Conservation (phyloP, 164 flowering plant genomes). For the Houttuynia cordata region DNA sequence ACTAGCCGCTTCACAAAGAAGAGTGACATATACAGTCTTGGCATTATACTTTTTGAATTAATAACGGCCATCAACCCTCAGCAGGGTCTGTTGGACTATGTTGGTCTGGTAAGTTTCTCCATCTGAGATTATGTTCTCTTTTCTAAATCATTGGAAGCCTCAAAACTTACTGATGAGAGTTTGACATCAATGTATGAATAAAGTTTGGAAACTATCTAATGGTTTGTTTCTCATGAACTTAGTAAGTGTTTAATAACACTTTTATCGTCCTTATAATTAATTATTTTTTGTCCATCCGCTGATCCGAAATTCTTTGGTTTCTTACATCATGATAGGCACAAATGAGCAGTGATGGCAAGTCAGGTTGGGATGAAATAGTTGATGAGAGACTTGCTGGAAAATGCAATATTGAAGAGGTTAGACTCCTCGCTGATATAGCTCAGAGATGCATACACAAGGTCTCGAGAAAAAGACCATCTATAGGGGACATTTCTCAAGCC, state of each 20-base stretch:
- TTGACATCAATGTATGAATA: too few relatives aligned
- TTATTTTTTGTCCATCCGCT: background rate
- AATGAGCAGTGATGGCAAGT: slow-evolving; percentile 57
- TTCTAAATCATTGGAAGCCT: too few relatives aligned
- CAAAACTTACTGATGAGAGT: background rate
- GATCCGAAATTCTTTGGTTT: background rate
- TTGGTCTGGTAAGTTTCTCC: slow-evolving; percentile 66
- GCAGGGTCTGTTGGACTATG: slow-evolving; percentile 78
- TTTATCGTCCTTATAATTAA: too few relatives aligned
- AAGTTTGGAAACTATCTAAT: too few relatives aligned
- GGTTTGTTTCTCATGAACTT: background rate
- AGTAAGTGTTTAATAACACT: background rate
- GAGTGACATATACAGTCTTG: slow-evolving; percentile 95
- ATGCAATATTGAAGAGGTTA: slow-evolving; percentile 58
- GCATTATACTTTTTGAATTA: slow-evolving; percentile 80
- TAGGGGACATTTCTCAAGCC: slow-evolving; percentile 67
- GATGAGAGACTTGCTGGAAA: slow-evolving; percentile 59
- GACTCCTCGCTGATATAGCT: slow-evolving; percentile 57
- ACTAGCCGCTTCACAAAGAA: slow-evolving; percentile 81
- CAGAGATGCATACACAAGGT: slow-evolving; percentile 62
- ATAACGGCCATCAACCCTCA: slow-evolving; percentile 95
- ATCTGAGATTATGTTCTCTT: background rate
- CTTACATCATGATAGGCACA: slow-evolving; percentile 39
- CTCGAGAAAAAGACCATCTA: slow-evolving; percentile 74
- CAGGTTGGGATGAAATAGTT: slow-evolving; percentile 75